Evolutionary conservation across 495 filamentous ascomycete species (phyloP).

Genomic region (Penicillium coprophilum): DNA sequence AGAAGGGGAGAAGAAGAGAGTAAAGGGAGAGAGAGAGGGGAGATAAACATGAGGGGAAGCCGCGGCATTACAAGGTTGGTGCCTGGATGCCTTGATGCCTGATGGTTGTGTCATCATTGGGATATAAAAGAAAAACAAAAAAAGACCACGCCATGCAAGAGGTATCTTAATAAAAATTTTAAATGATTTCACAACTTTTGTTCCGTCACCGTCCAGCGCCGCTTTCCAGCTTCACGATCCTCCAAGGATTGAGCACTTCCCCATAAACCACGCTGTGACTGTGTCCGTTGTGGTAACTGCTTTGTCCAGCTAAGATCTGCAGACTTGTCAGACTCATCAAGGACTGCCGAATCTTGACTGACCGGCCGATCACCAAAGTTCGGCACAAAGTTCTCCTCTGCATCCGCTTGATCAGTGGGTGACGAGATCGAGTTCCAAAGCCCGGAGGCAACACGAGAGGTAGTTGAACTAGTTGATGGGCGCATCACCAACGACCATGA

Average conservation of each 20-base stretch:
- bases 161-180: constrained; percentile 23
- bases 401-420: constrained; percentile 18
- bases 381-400: constrained; percentile 36
- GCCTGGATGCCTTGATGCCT: constrained; percentile 19
- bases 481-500: constrained; percentile 29
- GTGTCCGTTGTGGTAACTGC: constrained; percentile 35
- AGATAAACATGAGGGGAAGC: constrained; percentile 17
- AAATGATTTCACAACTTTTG: constrained; percentile 31
- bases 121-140: constrained; percentile 1
- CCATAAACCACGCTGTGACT: constrained; percentile 47
- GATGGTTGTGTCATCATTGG: constrained; percentile 6
- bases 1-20: constrained; percentile 4
- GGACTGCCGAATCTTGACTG: constrained; percentile 18
- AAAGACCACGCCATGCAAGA: constrained; percentile 29
- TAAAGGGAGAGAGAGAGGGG: constrained; percentile 5
- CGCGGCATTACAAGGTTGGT: background rate
- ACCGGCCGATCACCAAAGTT: constrained; percentile 35
- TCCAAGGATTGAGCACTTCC: constrained; percentile 37
- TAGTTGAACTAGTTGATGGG: constrained; percentile 22
- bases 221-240: constrained; percentile 33
- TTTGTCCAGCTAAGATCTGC: constrained; percentile 23
- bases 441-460: constrained; percentile 26
- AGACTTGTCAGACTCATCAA: constrained; percentile 8
- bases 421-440: constrained; percentile 39
- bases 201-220: constrained; percentile 49